Conservation (phyloP, 257 asterid genomes). For the Ehretia macrophylla region DNA sequence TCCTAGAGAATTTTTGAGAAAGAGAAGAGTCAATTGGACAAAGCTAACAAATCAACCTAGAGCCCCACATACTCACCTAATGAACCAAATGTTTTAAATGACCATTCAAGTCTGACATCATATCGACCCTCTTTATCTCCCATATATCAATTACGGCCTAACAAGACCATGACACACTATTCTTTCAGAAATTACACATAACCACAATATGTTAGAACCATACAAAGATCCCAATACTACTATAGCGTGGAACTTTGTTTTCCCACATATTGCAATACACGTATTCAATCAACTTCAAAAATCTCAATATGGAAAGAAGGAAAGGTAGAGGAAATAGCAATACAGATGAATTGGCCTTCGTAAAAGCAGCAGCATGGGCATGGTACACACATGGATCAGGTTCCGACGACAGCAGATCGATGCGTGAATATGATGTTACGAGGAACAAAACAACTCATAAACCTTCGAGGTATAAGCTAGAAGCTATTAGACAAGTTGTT, state of each 20-base stretch:
- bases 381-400: constrained; percentile 57
- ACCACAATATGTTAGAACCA: neutral
- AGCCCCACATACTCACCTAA: constrained; percentile 7
- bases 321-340: constrained; percentile 13
- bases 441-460: constrained; percentile 20
- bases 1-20: neutral
- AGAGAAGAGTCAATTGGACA: neutral
- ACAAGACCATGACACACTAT: constrained; percentile 3
- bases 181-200: constrained; percentile 7
- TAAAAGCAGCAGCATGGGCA: constrained; percentile 60
- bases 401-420: constrained; percentile 25
- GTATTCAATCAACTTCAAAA: too few relatives aligned
- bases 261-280: neutral
- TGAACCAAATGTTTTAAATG: constrained; percentile 1
- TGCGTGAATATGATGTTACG: constrained; percentile 34
- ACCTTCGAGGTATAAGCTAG: constrained; percentile 57
- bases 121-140: neutral
- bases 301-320: constrained; percentile 15
- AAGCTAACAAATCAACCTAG: too few relatives aligned
- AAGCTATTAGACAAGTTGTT: constrained; percentile 24
- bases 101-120: constrained; percentile 4
- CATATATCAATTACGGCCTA: neutral
- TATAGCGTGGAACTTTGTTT: neutral
- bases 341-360: constrained; percentile 34
- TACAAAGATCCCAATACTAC: constrained; percentile 3